Base-by-base conservation (phyloP, 208 protist species). In the Porcisia deanei region DNA sequence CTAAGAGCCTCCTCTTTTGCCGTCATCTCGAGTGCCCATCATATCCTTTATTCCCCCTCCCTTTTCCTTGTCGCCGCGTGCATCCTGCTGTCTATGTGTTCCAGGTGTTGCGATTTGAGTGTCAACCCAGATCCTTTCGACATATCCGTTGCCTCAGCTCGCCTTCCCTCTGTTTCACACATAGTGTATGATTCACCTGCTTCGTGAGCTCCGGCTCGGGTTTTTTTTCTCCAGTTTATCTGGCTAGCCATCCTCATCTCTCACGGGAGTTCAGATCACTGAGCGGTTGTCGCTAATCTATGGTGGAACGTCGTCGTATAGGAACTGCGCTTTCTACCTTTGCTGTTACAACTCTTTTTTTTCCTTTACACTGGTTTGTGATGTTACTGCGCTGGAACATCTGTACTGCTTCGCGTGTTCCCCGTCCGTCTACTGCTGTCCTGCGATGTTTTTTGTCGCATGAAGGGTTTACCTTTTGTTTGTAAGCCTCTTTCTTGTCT, bases 201-300 rank as follows among this genome's bases (percentile, higher is more conserved):
- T 30, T 30, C 30, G 30, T 30, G 30, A 30, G 30, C 30, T 30
- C 30, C 30, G 30, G 30, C 30, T 30, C 30, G 30, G 30, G 18
- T 10, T 20, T 52, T 54, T 74, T 77, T 73, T 71, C 53, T 67
- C 43, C 7, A 75, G n/a, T 65, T 75, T 65, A 18, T 67, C 45
- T 30, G 20, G 71, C 10, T 60, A n/a, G 22, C 71, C 47, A 16
- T 73, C 73, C 30, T 20, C 76, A 45, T 25, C 14, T 25, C 10
- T 72, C 41, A 6, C 63, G 10, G n/a, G 10, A 14, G 63, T 67
- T 0, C 22, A n/a, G 41, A 7, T 67, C 41, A 6, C 22, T 52
- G 41, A n/a, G 22, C 41, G 63, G 8, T 22, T 25, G 6, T 67
- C 22, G 22, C 63, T 47, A 8, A 34, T 47, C 47, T 12, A 47